phyloP scores from a whole-genome alignment of 352 stramenopile genomes.

The Sclerospora graminicola region DNA sequence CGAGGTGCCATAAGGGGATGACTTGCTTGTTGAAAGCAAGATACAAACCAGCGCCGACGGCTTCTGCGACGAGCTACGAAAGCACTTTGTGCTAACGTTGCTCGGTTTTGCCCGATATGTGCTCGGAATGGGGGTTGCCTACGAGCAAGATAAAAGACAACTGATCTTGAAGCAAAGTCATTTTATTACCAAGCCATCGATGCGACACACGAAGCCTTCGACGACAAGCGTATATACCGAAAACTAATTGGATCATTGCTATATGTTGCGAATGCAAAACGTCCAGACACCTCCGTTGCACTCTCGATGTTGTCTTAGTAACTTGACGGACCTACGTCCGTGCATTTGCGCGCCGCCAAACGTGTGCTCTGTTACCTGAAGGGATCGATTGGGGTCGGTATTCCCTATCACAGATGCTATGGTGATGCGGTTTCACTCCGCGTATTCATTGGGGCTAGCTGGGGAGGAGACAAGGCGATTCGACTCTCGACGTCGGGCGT shows the following conservation, averaged over 20 bases:
- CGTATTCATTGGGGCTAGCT: neutral
- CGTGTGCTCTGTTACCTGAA: constrained; percentile 6
- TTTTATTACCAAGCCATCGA: neutral
- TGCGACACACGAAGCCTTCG: neutral
- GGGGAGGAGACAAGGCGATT: neutral
- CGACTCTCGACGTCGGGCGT: constrained; percentile 3
- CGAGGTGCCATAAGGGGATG: no score
- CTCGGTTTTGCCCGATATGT: no score
- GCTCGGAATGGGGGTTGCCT: no score
- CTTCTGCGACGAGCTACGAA: no score
- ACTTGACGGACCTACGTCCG: constrained; percentile 1
- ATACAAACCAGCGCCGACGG: no score
- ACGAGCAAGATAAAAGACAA: no score
- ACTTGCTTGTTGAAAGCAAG: no score
- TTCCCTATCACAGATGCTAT: neutral
- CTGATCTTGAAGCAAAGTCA: no score
- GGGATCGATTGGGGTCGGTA: neutral
- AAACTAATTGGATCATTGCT: constrained; percentile 7
- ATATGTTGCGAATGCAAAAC: constrained; percentile 13
- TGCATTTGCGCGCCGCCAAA: neutral
- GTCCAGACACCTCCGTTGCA: constrained; percentile 9
- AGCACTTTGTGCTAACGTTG: no score
- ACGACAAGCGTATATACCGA: neutral
- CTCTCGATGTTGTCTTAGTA: constrained; percentile 1
- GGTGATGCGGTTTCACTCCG: neutral